Percentiles rank a stretch among this genome's conserved stretches.
Conservation (phyloP, 2,329 filamentous ascomycete species). For the Cadophora sp. region DNA sequence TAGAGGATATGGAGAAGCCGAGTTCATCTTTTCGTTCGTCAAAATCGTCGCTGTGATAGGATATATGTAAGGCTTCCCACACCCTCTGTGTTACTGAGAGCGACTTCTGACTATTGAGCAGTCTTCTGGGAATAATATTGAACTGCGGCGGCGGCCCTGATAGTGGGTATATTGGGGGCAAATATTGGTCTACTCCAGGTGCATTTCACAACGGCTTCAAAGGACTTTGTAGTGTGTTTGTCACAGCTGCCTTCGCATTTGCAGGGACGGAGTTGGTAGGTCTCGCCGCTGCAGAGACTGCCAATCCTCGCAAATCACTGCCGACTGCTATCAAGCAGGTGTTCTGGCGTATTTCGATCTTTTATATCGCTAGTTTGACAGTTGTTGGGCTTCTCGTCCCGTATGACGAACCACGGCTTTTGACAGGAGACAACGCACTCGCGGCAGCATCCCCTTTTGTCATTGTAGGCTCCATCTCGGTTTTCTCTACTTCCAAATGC, state of each 20-base stretch:
- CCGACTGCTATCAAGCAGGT: slow-evolving; percentile 92
- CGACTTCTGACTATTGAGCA: slow-evolving; percentile 46
- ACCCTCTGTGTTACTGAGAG: slow-evolving; percentile 3
- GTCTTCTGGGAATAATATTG: slow-evolving; percentile 83
- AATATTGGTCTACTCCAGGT: slow-evolving; percentile 80
- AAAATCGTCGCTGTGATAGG: slow-evolving; percentile 87
- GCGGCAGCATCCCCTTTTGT: slow-evolving; percentile 88
- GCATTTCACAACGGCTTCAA: slow-evolving; percentile 86
- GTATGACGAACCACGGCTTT: slow-evolving; percentile 69
- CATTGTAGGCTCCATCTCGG: slow-evolving; percentile 52
- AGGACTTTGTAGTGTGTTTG: slow-evolving; percentile 79
- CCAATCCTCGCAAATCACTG: slow-evolving; percentile 80
- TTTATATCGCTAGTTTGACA: slow-evolving; percentile 84
- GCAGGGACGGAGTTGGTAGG: slow-evolving; percentile 79
- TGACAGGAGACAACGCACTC: slow-evolving; percentile 65
- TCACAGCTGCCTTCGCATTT: slow-evolving; percentile 79
- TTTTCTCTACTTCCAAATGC: too few species aligned
- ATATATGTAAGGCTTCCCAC: slow-evolving; percentile 71
- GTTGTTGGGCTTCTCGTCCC: slow-evolving; percentile 85
- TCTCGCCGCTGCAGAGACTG: slow-evolving; percentile 78
- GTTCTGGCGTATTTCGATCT: slow-evolving; percentile 91
- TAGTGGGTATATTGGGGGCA: slow-evolving; percentile 79
- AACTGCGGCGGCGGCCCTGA: slow-evolving; percentile 80
- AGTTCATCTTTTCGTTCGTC: slow-evolving; percentile 85
- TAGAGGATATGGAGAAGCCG: slow-evolving; percentile 87